These are phyloP conservation scores for Arabidopsis hybrid DNA, from an alignment of 441 rosid genomes.

Conservation along the genomic window DNA sequence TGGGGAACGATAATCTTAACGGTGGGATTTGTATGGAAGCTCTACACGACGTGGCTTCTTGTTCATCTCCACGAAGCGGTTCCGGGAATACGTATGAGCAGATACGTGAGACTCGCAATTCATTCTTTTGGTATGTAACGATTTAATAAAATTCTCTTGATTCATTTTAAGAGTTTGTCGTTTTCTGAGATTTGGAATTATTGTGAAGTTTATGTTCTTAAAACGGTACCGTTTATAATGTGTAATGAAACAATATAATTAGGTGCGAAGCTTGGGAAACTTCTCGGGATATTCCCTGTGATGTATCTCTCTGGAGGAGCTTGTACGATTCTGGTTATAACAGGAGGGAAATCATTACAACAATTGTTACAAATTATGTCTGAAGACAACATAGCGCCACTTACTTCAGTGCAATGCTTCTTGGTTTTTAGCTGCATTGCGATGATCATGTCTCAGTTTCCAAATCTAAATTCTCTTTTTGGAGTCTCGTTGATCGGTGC, in stretches of 20 bases:
- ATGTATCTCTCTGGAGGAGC: slow-evolving; percentile 87
- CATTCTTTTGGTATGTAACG: slow-evolving; percentile 68
- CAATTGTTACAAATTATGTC: slow-evolving; percentile 61
- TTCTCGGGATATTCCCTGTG: slow-evolving; percentile 67
- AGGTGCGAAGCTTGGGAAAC: slow-evolving; percentile 70
- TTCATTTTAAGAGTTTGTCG: background rate
- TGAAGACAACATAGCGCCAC: slow-evolving; percentile 54
- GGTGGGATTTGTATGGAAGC: slow-evolving; percentile 77
- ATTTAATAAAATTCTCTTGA: background rate
- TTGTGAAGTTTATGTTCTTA: background rate
- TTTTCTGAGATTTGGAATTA: slow-evolving; percentile 5
- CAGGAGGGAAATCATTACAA: slow-evolving; percentile 69
- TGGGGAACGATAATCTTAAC: slow-evolving; percentile 74
- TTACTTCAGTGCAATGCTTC: slow-evolving; percentile 76
- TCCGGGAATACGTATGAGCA: slow-evolving; percentile 69
- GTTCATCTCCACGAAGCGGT: slow-evolving; percentile 86
- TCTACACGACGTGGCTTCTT: slow-evolving; percentile 75
- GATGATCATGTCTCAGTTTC: slow-evolving; percentile 76
- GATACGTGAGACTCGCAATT: slow-evolving; percentile 72
- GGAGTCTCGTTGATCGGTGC: slow-evolving; percentile 77
- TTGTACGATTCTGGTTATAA: slow-evolving; percentile 63
- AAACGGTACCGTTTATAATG: slow-evolving; percentile 6
- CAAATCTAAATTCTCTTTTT: slow-evolving; percentile 85
- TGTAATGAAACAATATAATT: background rate
- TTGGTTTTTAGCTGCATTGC: slow-evolving; percentile 68